These are phyloP conservation scores for Rostrohypoxylon terebratum DNA, from an alignment of 495 filamentous ascomycete genomes.

Conservation along the genomic window DNA sequence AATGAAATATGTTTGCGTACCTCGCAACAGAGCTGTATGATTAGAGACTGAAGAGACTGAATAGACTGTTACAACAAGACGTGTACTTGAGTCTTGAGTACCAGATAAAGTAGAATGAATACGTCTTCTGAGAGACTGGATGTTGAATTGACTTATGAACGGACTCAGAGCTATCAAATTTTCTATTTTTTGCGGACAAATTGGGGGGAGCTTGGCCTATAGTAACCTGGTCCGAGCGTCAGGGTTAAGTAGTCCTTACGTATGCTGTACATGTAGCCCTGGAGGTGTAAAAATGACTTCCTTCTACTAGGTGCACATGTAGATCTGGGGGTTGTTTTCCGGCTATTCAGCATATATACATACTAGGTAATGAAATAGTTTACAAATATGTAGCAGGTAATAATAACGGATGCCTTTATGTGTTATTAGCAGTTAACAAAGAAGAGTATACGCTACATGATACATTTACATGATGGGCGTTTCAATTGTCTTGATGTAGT, in stretches of 20 bases:
- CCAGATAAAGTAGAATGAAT: neutral
- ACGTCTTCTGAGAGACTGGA: neutral
- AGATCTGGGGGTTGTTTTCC: neutral
- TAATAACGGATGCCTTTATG: too few species aligned
- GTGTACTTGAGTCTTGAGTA: neutral
- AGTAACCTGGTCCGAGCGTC: neutral
- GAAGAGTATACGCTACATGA: too few species aligned
- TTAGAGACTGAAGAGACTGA: neutral
- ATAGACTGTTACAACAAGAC: neutral
- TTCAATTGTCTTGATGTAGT: too few species aligned
- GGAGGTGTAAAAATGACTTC: neutral
- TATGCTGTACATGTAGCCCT: neutral
- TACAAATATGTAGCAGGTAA: neutral
- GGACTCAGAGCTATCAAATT: neutral
- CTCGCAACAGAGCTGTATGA: neutral
- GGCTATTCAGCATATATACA: neutral
- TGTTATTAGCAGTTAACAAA: too few species aligned
- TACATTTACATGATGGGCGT: too few species aligned
- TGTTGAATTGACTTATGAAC: neutral
- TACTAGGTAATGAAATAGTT: neutral
- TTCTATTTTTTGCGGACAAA: neutral
- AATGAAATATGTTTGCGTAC: constrained; percentile 13
- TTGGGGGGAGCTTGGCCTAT: neutral
- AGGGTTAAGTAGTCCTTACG: constrained; percentile 1
- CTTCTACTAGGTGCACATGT: too few species aligned